Evolutionary conservation across 2,329 filamentous ascomycete genomes (phyloP), one percentile per base, ranked within the genome.

Genomic region (Exserohilum turcica): DNA sequence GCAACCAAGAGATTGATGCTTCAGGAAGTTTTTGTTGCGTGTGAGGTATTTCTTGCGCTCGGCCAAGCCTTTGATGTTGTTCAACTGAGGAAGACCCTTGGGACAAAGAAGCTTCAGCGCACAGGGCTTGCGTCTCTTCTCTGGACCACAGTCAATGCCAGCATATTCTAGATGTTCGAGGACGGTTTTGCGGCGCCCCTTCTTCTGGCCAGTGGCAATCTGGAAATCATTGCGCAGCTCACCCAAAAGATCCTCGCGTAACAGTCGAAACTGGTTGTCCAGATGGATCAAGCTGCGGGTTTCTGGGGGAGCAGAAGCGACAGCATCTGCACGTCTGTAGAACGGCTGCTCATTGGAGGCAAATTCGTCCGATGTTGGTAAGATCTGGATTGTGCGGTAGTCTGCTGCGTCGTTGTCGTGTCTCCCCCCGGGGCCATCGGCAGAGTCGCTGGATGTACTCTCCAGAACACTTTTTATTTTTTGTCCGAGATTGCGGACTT

Each of bases 361-460:
- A 1, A 91, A 77, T 63, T 92, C 89, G 43, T 88, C 84, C 0
- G 80, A 69, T 0, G 88, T 91, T 0, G 89, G 89, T 42, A 84
- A 80, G 12, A 91, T 85, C 2, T 80, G 74, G 29, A 90, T 84
- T 0, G 84, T 54, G 0, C 83, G 79, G 60, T 86, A 86, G 57
- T 90, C 79, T 1, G 64, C 75, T 64, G 82, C 82, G 61, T 92
- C 89, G 48, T 92, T 92, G 68, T 92, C 86, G 58, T 92, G 88
- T 0, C 89, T 81, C 0, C 87, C 87, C 0, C 89, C 89, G 0
- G 87, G 81, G 4, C 65, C 64, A 33, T 63, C 59, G 3, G 36
- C 28, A 5, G 37, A 21, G 6, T 68, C 86, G 67, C 29, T 82
- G 70, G 21, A 83, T 2, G 85, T 73, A 33, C 86, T 79, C 0